phyloP scores from a whole-genome alignment of 148 eudicot species.

The Persicaria tinctoria region DNA sequence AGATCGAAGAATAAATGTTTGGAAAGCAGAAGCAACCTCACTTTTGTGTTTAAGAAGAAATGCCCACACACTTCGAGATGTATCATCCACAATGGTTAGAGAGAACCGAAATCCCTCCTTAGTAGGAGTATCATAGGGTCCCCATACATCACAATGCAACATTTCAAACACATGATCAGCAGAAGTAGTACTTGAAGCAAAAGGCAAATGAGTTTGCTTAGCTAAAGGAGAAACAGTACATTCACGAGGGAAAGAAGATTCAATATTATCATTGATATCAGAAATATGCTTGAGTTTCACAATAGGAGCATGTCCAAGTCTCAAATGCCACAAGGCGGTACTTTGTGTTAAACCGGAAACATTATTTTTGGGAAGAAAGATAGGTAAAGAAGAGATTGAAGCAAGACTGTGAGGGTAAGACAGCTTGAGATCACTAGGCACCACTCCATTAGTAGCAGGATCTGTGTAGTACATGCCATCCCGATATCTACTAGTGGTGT shows the following conservation, averaged over 20 bases:
- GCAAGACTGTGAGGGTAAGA: neutral
- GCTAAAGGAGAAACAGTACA: neutral
- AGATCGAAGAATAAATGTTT: neutral
- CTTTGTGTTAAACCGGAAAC: neutral
- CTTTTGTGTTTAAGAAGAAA: neutral
- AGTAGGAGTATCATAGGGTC: neutral
- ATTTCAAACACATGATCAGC: neutral
- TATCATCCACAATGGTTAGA: neutral
- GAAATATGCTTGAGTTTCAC: neutral
- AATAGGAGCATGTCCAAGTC: neutral
- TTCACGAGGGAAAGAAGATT: neutral
- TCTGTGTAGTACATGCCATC: neutral
- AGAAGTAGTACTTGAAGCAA: neutral
- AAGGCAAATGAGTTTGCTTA: neutral
- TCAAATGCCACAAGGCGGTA: neutral
- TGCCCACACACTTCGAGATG: neutral
- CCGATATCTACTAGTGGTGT: neutral
- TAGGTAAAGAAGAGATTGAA: neutral
- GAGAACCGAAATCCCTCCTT: neutral
- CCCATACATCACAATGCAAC: neutral
- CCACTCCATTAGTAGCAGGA: neutral
- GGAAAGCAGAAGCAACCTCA: neutral
- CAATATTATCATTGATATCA: neutral
- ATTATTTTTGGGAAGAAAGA: neutral
- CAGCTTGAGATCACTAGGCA: neutral